phyloP scores from a whole-genome alignment of 2,329 filamentous ascomycete genomes.

The Trichophyton mentagrophytes region DNA sequence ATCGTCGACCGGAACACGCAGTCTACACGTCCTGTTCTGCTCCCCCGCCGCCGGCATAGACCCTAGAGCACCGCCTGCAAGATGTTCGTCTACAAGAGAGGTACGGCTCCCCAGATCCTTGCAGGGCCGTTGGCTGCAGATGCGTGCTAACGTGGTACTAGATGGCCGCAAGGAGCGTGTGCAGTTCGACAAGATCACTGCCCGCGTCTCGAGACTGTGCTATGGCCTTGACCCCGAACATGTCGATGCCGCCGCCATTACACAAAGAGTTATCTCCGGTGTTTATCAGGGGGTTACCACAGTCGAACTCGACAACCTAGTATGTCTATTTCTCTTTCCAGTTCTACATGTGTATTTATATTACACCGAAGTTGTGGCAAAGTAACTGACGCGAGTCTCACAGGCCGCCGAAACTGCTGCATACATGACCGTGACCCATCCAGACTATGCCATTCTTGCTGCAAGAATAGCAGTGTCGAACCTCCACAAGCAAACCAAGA shows the following conservation, averaged over 20 bases:
- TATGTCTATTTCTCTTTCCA: slow-evolving; percentile 37
- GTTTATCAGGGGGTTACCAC: slow-evolving; percentile 98
- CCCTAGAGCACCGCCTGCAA: slow-evolving; percentile 16
- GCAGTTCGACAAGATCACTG: slow-evolving; percentile 99
- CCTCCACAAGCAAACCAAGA: slow-evolving; percentile 99
- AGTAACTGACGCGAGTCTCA: slow-evolving; percentile 1
- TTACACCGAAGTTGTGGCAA: slow-evolving; percentile 7
- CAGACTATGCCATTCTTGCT: slow-evolving; percentile 96
- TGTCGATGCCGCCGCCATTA: slow-evolving; percentile 95
- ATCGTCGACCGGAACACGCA: neutral
- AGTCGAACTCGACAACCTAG: slow-evolving; percentile 88
- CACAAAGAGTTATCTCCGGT: slow-evolving; percentile 97
- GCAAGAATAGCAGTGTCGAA: slow-evolving; percentile 98
- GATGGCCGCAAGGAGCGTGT: slow-evolving; percentile 99
- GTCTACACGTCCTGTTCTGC: neutral
- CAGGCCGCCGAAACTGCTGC: slow-evolving; percentile 97
- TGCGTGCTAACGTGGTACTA: slow-evolving; percentile 27
- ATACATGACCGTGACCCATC: slow-evolving; percentile 99
- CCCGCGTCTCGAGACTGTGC: slow-evolving; percentile 91
- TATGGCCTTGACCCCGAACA: slow-evolving; percentile 93
- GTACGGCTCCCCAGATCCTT: slow-evolving; percentile 28
- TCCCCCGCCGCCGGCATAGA: neutral
- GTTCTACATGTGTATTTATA: slow-evolving; percentile 12
- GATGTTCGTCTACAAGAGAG: slow-evolving; percentile 54
- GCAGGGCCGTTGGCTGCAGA: neutral